Percentiles rank a stretch among this genome's conserved stretches.
These are phyloP conservation scores for Rhodotorula sp. DNA, from an alignment of 1,284 basidiomycete genomes.

Conservation along the genomic window DNA sequence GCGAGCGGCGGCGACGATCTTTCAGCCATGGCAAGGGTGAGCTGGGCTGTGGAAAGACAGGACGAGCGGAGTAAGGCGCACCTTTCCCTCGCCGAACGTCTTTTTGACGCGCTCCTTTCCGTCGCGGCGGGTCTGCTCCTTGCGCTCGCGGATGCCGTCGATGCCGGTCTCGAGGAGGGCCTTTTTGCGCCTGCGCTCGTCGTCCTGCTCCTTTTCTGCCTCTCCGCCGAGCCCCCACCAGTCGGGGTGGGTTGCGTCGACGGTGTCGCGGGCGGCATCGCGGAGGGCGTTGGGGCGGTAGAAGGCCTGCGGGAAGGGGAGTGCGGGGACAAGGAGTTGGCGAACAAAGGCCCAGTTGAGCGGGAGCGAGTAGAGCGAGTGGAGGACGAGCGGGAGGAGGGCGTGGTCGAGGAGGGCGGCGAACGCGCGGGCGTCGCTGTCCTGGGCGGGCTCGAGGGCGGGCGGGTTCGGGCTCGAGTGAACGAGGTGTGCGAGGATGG, in stretches of 20 bases:
- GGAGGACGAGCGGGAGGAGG: constrained; percentile 38
- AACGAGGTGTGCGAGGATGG: constrained; percentile 33
- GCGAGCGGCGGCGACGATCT: constrained; percentile 36
- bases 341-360: constrained; percentile 36
- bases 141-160: constrained; percentile 35
- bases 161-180: constrained; percentile 35
- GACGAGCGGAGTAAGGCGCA: background rate
- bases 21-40: background rate
- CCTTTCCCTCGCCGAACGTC: constrained; percentile 36
- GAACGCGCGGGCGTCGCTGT: constrained; percentile 26
- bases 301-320: constrained; percentile 32
- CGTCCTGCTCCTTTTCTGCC: constrained; percentile 33
- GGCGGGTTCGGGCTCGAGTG: background rate
- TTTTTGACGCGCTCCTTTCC: constrained; percentile 38
- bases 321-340: constrained; percentile 20
- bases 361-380: constrained; percentile 42
- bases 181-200: constrained; percentile 23
- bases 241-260: constrained; percentile 29
- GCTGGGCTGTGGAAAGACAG: background rate
- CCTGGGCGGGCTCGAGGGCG: background rate
- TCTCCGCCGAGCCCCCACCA: constrained; percentile 43
- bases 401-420: constrained; percentile 34
- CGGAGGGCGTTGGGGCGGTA: constrained; percentile 35
- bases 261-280: constrained; percentile 20
- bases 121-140: constrained; percentile 30